Evolutionary conservation across 2,329 filamentous ascomycete genomes (phyloP).

Genomic region (Hypomyces rosellus): DNA sequence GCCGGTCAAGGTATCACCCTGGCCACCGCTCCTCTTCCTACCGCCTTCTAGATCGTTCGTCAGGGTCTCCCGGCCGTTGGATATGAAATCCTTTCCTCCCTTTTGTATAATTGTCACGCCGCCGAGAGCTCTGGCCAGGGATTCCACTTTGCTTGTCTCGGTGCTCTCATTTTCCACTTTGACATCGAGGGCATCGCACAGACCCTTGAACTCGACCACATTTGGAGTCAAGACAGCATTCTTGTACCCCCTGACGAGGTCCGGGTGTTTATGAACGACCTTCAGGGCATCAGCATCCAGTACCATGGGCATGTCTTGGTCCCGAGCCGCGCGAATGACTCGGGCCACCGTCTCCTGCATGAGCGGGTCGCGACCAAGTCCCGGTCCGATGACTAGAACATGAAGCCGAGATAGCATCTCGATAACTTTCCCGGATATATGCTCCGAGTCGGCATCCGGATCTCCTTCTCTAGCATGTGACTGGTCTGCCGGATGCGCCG

Average conservation of each 20-base stretch:
- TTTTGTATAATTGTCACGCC: conserved; percentile 93
- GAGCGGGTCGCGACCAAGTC: conserved; percentile 78
- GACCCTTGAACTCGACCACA: conserved; percentile 79
- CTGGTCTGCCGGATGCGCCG: conserved; percentile 37
- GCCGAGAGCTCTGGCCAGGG: conserved; percentile 66
- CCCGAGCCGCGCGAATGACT: conserved; percentile 72
- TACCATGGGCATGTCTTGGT: conserved; percentile 69
- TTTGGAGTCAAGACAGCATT: conserved; percentile 91
- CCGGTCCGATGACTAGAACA: conserved; percentile 87
- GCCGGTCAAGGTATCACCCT: conserved; percentile 92
- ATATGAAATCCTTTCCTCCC: conserved; percentile 74
- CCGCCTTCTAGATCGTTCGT: conserved; percentile 74
- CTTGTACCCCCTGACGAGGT: conserved; percentile 71
- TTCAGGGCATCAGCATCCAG: conserved; percentile 86
- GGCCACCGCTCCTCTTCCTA: conserved; percentile 83
- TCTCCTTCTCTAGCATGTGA: conserved; percentile 25
- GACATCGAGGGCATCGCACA: conserved; percentile 65
- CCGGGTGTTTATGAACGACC: conserved; percentile 68
- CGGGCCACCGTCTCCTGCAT: conserved; percentile 82
- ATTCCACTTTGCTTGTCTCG: conserved; percentile 49
- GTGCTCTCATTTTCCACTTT: conserved; percentile 28
- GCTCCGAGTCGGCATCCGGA: conserved; percentile 47
- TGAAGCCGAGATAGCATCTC: conserved; percentile 81
- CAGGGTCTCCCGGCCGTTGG: conserved; percentile 69
- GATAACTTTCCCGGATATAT: conserved; percentile 63